These are phyloP conservation scores for Xylaria longipes DNA, from an alignment of 495 filamentous ascomycete species.

Conservation along the genomic window DNA sequence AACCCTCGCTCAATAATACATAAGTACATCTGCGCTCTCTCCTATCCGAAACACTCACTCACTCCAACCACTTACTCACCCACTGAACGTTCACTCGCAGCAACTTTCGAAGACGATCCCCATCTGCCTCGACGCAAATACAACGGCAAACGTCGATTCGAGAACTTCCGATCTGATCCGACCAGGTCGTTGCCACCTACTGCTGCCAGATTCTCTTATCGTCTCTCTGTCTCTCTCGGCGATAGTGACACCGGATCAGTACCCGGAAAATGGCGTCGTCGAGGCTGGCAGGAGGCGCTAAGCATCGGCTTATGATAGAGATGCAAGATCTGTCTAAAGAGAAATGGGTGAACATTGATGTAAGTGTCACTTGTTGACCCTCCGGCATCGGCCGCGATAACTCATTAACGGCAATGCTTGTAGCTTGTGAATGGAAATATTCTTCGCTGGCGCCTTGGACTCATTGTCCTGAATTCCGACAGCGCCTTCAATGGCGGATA, in stretches of 20 bases:
- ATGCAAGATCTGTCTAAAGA: constrained; percentile 82
- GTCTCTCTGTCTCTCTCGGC: neutral
- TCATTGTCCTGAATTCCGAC: constrained; percentile 91
- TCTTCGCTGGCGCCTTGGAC: constrained; percentile 82
- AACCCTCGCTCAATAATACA: neutral
- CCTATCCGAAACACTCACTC: constrained; percentile 12
- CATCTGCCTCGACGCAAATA: neutral
- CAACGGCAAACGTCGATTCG: neutral
- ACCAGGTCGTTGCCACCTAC: constrained; percentile 17
- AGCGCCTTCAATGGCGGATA: constrained; percentile 93
- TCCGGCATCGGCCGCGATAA: constrained; percentile 22
- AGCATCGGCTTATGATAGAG: constrained; percentile 88
- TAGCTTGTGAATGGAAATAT: constrained; percentile 77
- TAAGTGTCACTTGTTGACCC: constrained; percentile 45
- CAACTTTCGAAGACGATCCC: neutral
- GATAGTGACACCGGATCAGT: neutral
- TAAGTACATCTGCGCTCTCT: constrained; percentile 6
- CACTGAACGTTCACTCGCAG: neutral
- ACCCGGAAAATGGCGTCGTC: constrained; percentile 36
- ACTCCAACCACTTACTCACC: neutral
- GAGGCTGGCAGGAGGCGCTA: constrained; percentile 56
- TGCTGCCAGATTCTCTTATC: neutral
- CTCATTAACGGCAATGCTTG: constrained; percentile 14
- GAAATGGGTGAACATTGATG: constrained; percentile 89
- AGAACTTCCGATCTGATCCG: constrained; percentile 1